phyloP scores from a whole-genome alignment of 2,329 filamentous ascomycete species.

The Paramyrothecium sp. region DNA sequence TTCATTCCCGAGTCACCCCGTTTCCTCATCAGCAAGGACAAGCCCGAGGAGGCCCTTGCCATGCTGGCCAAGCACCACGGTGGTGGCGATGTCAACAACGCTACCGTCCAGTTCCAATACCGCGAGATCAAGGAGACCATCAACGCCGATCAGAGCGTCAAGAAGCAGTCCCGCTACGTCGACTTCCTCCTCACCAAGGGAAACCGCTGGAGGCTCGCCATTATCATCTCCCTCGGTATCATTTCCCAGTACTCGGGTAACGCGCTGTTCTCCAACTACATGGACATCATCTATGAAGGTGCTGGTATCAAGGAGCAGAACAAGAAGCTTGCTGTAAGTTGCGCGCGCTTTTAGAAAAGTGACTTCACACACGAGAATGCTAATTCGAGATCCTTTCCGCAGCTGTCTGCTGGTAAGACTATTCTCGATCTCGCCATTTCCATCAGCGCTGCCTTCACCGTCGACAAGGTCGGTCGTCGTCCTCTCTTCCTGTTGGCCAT shows the following conservation, averaged over 20 bases:
- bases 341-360: neutral
- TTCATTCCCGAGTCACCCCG: conserved; percentile 67
- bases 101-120: conserved; percentile 64
- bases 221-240: conserved; percentile 62
- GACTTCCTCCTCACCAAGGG: conserved; percentile 63
- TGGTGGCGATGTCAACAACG: conserved; percentile 55
- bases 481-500: conserved; percentile 52
- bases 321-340: conserved; percentile 51
- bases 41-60: conserved; percentile 58
- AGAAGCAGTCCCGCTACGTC: conserved; percentile 50
- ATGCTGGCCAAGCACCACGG: conserved; percentile 64
- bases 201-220: conserved; percentile 62
- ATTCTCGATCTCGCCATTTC: conserved; percentile 59
- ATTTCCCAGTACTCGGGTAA: conserved; percentile 70
- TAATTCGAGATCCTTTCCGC: conserved; percentile 4
- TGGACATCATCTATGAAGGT: conserved; percentile 59
- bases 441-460: conserved; percentile 47
- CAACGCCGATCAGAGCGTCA: conserved; percentile 50
- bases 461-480: conserved; percentile 51
- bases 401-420: conserved; percentile 53
- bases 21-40: conserved; percentile 63
- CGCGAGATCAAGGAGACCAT: conserved; percentile 66
- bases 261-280: conserved; percentile 66
- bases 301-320: conserved; percentile 58
- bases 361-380: neutral